Evolutionary conservation across 2,329 filamentous ascomycete species (phyloP), one percentile per base, ranked within the genome.

Genomic region (Fusarium bulbicola): DNA sequence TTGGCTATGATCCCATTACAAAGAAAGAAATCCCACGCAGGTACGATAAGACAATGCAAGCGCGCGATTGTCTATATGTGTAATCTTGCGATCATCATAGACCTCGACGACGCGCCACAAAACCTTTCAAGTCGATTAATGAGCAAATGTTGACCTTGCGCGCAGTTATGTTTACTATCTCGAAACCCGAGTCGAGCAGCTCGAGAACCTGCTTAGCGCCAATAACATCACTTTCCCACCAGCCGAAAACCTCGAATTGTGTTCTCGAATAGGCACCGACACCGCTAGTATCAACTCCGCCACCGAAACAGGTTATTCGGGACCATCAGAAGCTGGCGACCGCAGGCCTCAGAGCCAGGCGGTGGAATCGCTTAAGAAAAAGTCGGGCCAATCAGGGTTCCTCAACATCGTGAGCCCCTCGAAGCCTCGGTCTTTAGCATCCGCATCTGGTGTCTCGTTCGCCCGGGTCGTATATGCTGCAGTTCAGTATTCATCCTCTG

Each of bases 1-100:
- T 98, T 57, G 95, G 95, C 71, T 98, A 97, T 82, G 95, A 98
- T 80, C 95, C 95, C 39, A 97, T 98, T 79, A 97, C 94, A 30
- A 98, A 98, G 86, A 92, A 93, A 79, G 95, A 98, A 83, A 97
- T 98, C 66, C 95, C 95, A 56, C 90, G 95, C 82, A 95, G 92
- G 86, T 97, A 92, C 84, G 92, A 92, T 45, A 47, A 67, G 34
- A 36, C 52, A 36, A 40, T 54, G 45, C 53, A 42, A 26, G 52
- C 52, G 68, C 71, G 75, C 69, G 39, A 62, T 36, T 40, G 54
- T 53, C 56, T 16, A n/a, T 32, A 37, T 16, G 24, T 49, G n/a
- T 32, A 52, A 28, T 45, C 47, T 40, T 39, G 49, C 45, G 13
- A 13, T 50, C 40, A 40, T 32, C 37, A 59, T 21, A 28, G 26